phyloP scores from a whole-genome alignment of 805 yeast genomes.

The Candida loeiensis region DNA sequence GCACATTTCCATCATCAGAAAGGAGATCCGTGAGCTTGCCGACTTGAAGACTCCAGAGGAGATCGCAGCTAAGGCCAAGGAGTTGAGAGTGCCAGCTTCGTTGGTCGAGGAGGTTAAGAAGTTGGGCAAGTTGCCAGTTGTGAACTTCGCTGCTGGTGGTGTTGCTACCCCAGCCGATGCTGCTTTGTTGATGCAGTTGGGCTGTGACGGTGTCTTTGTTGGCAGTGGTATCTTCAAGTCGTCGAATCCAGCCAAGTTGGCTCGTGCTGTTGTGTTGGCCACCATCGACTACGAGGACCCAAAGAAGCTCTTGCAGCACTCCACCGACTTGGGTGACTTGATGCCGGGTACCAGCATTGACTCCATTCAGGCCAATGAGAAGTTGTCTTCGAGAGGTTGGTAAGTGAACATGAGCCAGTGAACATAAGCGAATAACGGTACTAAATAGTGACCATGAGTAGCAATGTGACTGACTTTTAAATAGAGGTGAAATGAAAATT shows the following conservation, averaged over 20 bases:
- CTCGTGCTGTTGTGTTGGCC: conserved; percentile 76
- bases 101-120: conserved; percentile 48
- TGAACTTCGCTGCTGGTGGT: conserved; percentile 86
- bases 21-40: conserved; percentile 49
- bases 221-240: conserved; percentile 80
- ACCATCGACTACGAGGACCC: conserved; percentile 69
- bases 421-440: not conserved
- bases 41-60: conserved; percentile 40
- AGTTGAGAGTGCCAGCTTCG: conserved; percentile 57
- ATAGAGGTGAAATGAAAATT: too few relatives aligned
- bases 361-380: conserved; percentile 43
- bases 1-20: conserved; percentile 61
- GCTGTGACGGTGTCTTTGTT: conserved; percentile 76
- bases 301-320: conserved; percentile 54
- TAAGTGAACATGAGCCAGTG: conserved; percentile 19
- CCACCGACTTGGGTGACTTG: conserved; percentile 69
- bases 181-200: conserved; percentile 75
- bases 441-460: not conserved
- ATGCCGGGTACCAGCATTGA: conserved; percentile 71
- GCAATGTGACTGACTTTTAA: too few relatives aligned
- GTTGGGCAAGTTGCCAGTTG: conserved; percentile 64
- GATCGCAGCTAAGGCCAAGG: conserved; percentile 49
- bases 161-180: conserved; percentile 88
- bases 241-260: conserved; percentile 66
- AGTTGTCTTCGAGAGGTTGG: conserved; percentile 53